Conservation (phyloP, 352 stramenopile genomes). For the Thraustotheca clavata region DNA sequence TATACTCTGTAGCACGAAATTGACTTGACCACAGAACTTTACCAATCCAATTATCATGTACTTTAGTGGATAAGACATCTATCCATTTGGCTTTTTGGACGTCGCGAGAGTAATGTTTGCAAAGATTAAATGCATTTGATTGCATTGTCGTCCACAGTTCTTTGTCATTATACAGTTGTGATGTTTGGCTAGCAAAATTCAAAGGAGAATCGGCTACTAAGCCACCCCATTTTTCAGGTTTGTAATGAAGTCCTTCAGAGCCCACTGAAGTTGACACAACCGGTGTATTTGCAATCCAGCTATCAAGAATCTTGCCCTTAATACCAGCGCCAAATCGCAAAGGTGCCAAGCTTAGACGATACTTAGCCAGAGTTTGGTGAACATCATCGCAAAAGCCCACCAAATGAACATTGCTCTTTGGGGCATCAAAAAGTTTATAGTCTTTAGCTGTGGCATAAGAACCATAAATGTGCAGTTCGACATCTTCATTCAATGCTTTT, state of each 20-base stretch:
- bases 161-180: conserved; percentile 36
- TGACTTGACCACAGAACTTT: conserved; percentile 79
- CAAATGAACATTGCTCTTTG: conserved; percentile 44
- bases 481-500: not conserved
- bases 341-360: conserved; percentile 79
- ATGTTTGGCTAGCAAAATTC: conserved; percentile 38
- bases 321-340: conserved; percentile 91
- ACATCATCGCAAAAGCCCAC: conserved; percentile 74
- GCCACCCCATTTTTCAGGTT: conserved; percentile 40
- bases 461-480: conserved; percentile 82
- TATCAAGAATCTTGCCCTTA: conserved; percentile 93
- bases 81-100: conserved; percentile 46
- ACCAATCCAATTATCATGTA: conserved; percentile 56
- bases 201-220: conserved; percentile 35
- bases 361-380: conserved; percentile 53
- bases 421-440: conserved; percentile 40
- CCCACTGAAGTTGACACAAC: conserved; percentile 87
- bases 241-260: conserved; percentile 68
- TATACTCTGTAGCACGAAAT: conserved; percentile 74
- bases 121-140: not conserved
- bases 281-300: conserved; percentile 85
- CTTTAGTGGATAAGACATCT: conserved; percentile 27
- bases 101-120: conserved; percentile 35
- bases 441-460: conserved; percentile 53
- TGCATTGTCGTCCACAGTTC: conserved; percentile 28